Evolutionary conservation across 345 rosid genomes (phyloP), one percentile per base, ranked within the genome.

Genomic region (Luvunga scandens): DNA sequence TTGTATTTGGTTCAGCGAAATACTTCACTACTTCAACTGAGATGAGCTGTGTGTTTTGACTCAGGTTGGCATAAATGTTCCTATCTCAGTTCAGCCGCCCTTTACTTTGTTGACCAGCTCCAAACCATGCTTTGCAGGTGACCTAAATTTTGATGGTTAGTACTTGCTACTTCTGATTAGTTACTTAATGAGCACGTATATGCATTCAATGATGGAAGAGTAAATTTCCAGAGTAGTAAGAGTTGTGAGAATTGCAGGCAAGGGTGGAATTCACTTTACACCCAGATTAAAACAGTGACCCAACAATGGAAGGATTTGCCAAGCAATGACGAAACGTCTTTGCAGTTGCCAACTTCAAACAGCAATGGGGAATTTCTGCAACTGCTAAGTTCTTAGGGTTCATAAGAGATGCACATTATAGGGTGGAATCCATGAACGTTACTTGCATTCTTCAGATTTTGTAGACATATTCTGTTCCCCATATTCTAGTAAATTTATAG

Each of bases 281-380:
- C 99, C 74, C 99, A 92, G 85, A 90, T 91, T 77, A 95, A 94
- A 73, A 96, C 99, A 53, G 83, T 96, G 36, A 96, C 99, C 55
- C 99, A 96, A 73, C 99, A 92, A 75, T 94, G 99, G 99, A 96
- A 96, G 87, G 98, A 91, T 83, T 87, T 91, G 75, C 93, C 94
- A 61, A 69, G 77, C 65, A 82, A 69, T 56, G 79, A 79, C 39
- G 28, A 42, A 38, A 14, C 78, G 66, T 71, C 80, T 67, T 31
- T 19, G 55, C 73, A 59, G 38, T 50, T 77, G 63, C 72, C 88
- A 75, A 63, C 68, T 81, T 75, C 77, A 19, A 73, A 61, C 56
- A 73, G 77, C 10, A 25, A 39, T 19, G 57, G 18, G n/a, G 68
- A 63, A 9, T 73, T 27, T 27, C 33, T 39, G 68, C 78, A 65